Base-by-base conservation (phyloP, 2,329 filamentous ascomycete species). In the Stylonectria norvegica region DNA sequence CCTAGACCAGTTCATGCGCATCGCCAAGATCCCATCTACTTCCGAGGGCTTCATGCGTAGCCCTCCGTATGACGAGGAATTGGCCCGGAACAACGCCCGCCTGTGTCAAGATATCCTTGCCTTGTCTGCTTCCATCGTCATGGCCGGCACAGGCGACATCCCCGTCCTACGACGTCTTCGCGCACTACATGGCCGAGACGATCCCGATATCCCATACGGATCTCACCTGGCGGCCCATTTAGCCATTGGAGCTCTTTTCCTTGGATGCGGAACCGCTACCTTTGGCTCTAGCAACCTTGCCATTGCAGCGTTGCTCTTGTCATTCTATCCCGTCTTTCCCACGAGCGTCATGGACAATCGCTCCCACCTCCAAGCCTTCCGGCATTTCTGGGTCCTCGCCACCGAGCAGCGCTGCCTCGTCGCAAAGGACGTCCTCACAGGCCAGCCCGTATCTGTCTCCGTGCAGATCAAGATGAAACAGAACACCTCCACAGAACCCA, bases 321-420 rank as follows among this genome's bases (percentile, higher is more conserved):
- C 93, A 1, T 95, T 98, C 63, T 98, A 98, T 58, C 93, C 93
- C 0, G 76, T 96, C 15, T 96, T 95, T 61, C 93, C 93, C 0
- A 85, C 80, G 8, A 85, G 81, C 20, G 87, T 97, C 2, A 85
- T 95, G 56, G 93, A 98, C 67, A 97, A 97, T 59, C 85, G 87
- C 50, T 89, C 89, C 9, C 93, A 98, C 57, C 75, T 98, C 5
- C 93, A 98, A 68, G 93, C 94, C 4, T 93, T 98, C 69, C 82
- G 94, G 5, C 91, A 98, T 65, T 86, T 98, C 58, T 98, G 93
- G 93, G 91, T 95, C 9, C 75, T 98, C 4, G 93, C 93, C 2
- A 85, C 87, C 0, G 93, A 98, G 57, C 81, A 89, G 8, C 80
- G 94, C 36, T 97, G 91, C 59, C 76, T 98, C 0, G 80, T 98